These are phyloP conservation scores for Rosellinia necatrix DNA, from an alignment of 2,329 filamentous ascomycete genomes.

Conservation along the genomic window DNA sequence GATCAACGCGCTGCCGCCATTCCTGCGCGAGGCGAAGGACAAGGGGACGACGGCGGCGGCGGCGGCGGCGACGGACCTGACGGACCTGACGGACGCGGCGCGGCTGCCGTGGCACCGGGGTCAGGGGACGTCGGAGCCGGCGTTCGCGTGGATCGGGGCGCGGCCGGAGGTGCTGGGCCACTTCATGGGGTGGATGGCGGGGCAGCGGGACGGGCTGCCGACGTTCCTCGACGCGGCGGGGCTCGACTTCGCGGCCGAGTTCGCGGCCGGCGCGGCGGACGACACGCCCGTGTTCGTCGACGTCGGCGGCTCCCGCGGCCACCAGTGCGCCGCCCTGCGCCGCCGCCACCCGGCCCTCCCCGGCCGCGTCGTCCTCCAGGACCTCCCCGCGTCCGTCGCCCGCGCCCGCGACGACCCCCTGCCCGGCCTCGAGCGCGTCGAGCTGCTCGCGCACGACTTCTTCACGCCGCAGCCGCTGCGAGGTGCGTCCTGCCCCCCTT, in stretches of 20 bases:
- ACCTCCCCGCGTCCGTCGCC: constrained; percentile 24
- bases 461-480: constrained; percentile 28
- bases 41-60: constrained; percentile 16
- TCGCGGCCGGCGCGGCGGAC: constrained; percentile 11
- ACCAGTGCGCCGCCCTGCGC: constrained; percentile 29
- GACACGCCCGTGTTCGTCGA: constrained; percentile 33
- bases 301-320: constrained; percentile 31
- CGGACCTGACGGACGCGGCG: constrained; percentile 18
- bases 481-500: constrained; percentile 16
- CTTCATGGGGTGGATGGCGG: constrained; percentile 30
- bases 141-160: constrained; percentile 26
- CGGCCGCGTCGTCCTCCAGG: constrained; percentile 33
- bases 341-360: constrained; percentile 23
- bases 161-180: constrained; percentile 22
- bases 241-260: constrained; percentile 29
- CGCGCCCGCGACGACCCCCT: constrained; percentile 26
- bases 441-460: constrained; percentile 27
- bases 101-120: constrained; percentile 24
- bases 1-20: constrained; percentile 27
- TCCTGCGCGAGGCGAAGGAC: constrained; percentile 27
- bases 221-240: constrained; percentile 25
- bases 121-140: constrained; percentile 15
- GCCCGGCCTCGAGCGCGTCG: constrained; percentile 28
- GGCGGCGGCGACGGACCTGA: constrained; percentile 19
- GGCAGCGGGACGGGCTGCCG: constrained; percentile 26